These are phyloP conservation scores for Talaromyces sp. DNA, from an alignment of 2,329 filamentous ascomycete species.

Conservation along the genomic window DNA sequence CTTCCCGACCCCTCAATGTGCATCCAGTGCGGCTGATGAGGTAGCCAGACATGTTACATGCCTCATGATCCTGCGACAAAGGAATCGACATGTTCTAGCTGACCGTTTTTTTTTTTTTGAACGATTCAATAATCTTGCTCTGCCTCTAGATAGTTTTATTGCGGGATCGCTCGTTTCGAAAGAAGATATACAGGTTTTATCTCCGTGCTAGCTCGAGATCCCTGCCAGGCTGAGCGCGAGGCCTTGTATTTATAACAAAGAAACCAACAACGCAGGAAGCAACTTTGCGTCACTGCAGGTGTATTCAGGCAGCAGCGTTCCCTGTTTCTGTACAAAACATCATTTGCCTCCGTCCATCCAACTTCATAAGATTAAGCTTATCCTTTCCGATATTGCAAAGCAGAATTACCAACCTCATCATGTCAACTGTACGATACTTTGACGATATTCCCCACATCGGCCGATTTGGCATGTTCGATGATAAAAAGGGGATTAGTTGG, in stretches of 20 bases:
- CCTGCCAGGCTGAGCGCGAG: background rate
- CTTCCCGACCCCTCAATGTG: no score
- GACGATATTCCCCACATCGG: slow-evolving; percentile 13
- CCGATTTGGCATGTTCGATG: slow-evolving; percentile 1
- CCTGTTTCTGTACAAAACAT: background rate
- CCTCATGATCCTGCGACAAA: no score
- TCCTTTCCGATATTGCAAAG: no score
- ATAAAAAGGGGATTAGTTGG: background rate
- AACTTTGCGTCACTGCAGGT: background rate
- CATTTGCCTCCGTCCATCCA: background rate
- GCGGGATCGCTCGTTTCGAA: background rate
- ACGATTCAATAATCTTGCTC: no score
- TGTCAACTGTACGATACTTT: slow-evolving; percentile 10
- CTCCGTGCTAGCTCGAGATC: background rate
- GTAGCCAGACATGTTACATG: no score
- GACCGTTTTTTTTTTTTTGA: no score
- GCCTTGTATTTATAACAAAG: no score
- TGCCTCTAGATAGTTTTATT: background rate
- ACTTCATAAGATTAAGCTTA: no score
- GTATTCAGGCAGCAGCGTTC: background rate
- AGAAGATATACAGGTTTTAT: background rate
- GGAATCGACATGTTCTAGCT: no score
- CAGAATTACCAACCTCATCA: background rate
- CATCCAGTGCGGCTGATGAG: no score
- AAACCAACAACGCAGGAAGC: background rate